A percentile compares a stretch with the other conserved stretches of the same genome.
These are phyloP conservation scores for Fusarium chaquense DNA, from an alignment of 2,329 filamentous ascomycete species.

Conservation along the genomic window DNA sequence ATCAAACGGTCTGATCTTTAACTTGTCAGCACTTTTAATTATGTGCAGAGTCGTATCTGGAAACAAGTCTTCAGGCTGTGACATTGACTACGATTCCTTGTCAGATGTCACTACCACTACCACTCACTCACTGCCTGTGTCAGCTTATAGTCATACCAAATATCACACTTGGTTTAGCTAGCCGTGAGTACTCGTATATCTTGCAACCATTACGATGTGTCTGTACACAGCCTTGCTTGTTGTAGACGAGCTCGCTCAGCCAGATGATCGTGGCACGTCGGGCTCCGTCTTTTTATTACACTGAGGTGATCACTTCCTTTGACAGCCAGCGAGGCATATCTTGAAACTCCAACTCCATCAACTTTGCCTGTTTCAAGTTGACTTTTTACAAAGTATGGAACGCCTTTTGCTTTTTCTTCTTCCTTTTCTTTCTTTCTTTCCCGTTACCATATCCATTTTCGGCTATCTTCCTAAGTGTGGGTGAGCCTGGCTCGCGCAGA, in stretches of 20 bases:
- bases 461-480: not conserved
- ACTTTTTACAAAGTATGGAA: not conserved
- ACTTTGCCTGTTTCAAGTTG: conserved; percentile 29
- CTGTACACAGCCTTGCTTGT: conserved; percentile 10
- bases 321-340: conserved; percentile 36
- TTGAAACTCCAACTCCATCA: conserved; percentile 38
- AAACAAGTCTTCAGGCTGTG: not conserved
- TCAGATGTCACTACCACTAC: not conserved
- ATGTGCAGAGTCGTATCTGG: not conserved
- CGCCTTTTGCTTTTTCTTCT: not conserved
- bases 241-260: not conserved
- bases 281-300: not conserved
- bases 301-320: conserved; percentile 32
- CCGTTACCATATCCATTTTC: conserved; percentile 15
- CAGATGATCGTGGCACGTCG: not conserved
- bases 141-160: conserved; percentile 1
- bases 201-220: conserved; percentile 5
- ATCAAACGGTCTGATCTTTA: conserved; percentile 5
- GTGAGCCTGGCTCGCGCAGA: not conserved
- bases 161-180: not conserved
- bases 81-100: conserved; percentile 1
- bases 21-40: not conserved
- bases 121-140: not conserved
- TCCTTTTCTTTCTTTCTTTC: conserved; percentile 2
- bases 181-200: not conserved